A percentile compares a stretch with the other conserved stretches of the same genome.
phyloP scores from a whole-genome alignment of 2,329 filamentous ascomycete species.

The Hymenoscyphus fraxineus region DNA sequence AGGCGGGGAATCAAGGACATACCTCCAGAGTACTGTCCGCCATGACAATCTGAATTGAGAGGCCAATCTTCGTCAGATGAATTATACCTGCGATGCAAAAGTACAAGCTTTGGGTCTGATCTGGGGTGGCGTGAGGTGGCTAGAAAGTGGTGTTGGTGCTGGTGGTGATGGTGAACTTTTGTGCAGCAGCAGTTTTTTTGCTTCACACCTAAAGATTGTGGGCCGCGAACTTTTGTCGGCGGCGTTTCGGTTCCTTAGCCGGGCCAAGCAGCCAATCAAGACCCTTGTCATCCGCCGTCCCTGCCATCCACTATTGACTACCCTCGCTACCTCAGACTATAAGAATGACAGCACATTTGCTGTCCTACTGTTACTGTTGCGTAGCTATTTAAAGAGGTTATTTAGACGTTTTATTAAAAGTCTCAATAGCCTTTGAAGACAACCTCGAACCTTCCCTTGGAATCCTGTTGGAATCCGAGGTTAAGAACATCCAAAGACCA shows the following conservation, averaged over 20 bases:
- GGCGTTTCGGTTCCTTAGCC: slow-evolving; percentile 3
- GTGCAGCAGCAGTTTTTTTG: not conserved
- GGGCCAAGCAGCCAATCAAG: not conserved
- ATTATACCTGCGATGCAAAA: not conserved
- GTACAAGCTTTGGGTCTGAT: not conserved
- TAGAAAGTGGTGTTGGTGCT: not conserved
- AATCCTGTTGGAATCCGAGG: too few species aligned
- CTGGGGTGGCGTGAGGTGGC: not conserved
- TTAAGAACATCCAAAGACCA: too few species aligned
- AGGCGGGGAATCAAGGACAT: slow-evolving; percentile 24
- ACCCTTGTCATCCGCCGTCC: not conserved
- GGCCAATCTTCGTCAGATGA: not conserved
- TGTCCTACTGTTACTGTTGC: too few species aligned
- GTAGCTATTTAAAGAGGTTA: too few species aligned
- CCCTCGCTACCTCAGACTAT: too few species aligned
- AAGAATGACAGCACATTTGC: too few species aligned
- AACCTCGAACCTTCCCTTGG: too few species aligned
- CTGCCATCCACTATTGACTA: too few species aligned
- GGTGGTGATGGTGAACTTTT: not conserved
- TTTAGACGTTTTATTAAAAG: too few species aligned
- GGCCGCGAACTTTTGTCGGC: not conserved
- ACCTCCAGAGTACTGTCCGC: slow-evolving; percentile 35
- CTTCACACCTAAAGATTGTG: not conserved
- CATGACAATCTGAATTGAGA: slow-evolving; percentile 22
- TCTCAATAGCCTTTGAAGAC: too few species aligned